Evolutionary conservation across 2,329 filamentous ascomycete species (phyloP).

Genomic region (Cercospora citrullina): DNA sequence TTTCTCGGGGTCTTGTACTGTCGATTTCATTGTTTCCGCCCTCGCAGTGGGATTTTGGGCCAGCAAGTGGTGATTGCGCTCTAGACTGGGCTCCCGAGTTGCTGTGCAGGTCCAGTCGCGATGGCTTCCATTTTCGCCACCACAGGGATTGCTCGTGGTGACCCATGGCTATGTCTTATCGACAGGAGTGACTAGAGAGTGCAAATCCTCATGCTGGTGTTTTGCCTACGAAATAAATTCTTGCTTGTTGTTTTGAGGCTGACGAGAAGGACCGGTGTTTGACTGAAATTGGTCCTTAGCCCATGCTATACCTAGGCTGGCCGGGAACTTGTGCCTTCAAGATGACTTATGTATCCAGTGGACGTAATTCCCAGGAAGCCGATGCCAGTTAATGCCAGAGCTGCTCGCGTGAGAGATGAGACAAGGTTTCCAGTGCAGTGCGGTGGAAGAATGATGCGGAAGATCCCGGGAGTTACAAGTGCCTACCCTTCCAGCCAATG

Average conservation of each 20-base stretch:
- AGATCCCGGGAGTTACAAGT: not conserved
- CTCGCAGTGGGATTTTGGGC: not conserved
- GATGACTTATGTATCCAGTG: not conserved
- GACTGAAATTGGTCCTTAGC: not conserved
- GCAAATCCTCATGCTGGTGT: not conserved
- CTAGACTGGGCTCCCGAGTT: not conserved
- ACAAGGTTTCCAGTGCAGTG: not conserved
- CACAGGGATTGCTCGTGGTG: constrained; percentile 11
- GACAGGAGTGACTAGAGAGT: not conserved
- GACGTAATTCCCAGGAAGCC: too few relatives aligned
- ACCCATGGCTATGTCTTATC: not conserved
- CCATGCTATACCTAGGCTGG: not conserved
- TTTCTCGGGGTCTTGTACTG: not conserved
- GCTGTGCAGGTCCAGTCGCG: not conserved
- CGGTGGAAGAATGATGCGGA: not conserved
- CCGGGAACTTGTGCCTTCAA: not conserved
- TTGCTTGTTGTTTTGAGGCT: not conserved
- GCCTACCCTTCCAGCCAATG: not conserved
- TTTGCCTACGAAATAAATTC: not conserved
- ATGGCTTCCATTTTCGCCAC: constrained; percentile 10
- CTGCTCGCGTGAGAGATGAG: not conserved
- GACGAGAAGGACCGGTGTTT: not conserved
- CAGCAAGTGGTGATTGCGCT: not conserved
- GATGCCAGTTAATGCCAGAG: not conserved
- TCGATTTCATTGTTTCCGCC: not conserved